Conservation (phyloP, 768 basidiomycete species). For the Leccinum uliginosum region DNA sequence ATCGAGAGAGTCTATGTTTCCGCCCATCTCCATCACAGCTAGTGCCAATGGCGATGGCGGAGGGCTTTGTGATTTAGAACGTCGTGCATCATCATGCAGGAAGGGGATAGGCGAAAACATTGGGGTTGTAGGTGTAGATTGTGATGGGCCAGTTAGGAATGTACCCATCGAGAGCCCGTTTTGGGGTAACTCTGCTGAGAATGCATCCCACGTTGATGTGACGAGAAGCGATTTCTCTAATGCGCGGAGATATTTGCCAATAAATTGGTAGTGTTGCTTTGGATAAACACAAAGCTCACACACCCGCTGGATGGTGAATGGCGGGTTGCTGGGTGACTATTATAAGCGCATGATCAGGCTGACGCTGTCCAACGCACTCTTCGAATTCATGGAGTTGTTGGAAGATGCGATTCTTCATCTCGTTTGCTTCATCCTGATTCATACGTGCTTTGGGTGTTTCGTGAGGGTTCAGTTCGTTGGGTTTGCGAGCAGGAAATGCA, state of each 20-base stretch:
- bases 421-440: conserved; percentile 55
- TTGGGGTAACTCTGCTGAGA: conserved; percentile 43
- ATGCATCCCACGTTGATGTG: conserved; percentile 73
- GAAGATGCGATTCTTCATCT: conserved; percentile 53
- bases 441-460: conserved; percentile 57
- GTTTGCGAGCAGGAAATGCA: conserved; percentile 64
- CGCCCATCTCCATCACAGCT: conserved; percentile 31
- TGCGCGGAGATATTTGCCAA: conserved; percentile 87
- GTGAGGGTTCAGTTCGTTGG: conserved; percentile 44
- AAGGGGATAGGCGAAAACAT: conserved; percentile 87
- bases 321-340: conserved; percentile 43
- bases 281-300: conserved; percentile 77
- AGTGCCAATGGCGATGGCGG: conserved; percentile 70
- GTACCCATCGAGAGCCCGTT: conserved; percentile 26
- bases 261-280: conserved; percentile 62
- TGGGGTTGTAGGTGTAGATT: conserved; percentile 68
- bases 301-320: conserved; percentile 87
- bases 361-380: conserved; percentile 42
- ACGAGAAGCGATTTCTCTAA: conserved; percentile 80
- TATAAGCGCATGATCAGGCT: conserved; percentile 4
- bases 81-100: conserved; percentile 76
- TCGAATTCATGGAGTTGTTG: conserved; percentile 71
- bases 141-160: conserved; percentile 43
- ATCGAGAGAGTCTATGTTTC: conserved; percentile 35
- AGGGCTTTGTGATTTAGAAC: conserved; percentile 75